Conservation (phyloP, 352 stramenopile species). For the Phytophthora megakarya region DNA sequence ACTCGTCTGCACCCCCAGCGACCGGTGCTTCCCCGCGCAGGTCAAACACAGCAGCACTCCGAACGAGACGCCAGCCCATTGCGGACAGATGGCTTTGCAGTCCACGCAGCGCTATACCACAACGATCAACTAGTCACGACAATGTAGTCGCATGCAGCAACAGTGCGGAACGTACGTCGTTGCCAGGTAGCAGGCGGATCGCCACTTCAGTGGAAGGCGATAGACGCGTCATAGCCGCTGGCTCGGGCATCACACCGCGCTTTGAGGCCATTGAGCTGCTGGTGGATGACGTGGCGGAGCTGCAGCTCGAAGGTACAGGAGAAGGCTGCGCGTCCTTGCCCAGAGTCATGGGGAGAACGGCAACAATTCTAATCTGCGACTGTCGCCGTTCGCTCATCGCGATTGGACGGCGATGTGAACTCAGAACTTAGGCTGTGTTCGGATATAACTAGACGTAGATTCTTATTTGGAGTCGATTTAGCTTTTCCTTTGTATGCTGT, state of each 20-base stretch:
- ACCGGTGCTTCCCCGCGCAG: constrained; percentile 79
- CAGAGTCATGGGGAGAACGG: constrained; percentile 20
- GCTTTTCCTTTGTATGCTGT: neutral
- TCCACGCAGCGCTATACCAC: constrained; percentile 67
- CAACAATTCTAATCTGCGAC: constrained; percentile 5
- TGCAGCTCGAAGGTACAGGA: constrained; percentile 16
- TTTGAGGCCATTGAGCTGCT: constrained; percentile 22
- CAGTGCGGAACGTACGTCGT: constrained; percentile 57
- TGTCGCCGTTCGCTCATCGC: constrained; percentile 12
- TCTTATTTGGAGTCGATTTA: neutral
- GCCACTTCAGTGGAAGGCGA: constrained; percentile 54
- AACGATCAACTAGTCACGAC: constrained; percentile 1
- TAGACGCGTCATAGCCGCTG: constrained; percentile 37
- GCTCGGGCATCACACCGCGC: constrained; percentile 27
- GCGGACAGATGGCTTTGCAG: constrained; percentile 79
- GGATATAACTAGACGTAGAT: constrained; percentile 1
- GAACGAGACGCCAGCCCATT: constrained; percentile 86
- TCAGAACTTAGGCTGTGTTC: constrained; percentile 12
- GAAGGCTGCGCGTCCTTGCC: constrained; percentile 9
- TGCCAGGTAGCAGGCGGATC: constrained; percentile 71
- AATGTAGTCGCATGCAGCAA: neutral
- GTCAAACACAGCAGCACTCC: constrained; percentile 79
- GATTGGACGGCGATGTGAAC: constrained; percentile 23
- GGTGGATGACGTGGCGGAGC: constrained; percentile 18
- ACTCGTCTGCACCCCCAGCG: constrained; percentile 78